A percentile compares a stretch with the other conserved stretches of the same genome.
Conservation (phyloP, 2,329 filamentous ascomycete species). For the Exophiala sideris region DNA sequence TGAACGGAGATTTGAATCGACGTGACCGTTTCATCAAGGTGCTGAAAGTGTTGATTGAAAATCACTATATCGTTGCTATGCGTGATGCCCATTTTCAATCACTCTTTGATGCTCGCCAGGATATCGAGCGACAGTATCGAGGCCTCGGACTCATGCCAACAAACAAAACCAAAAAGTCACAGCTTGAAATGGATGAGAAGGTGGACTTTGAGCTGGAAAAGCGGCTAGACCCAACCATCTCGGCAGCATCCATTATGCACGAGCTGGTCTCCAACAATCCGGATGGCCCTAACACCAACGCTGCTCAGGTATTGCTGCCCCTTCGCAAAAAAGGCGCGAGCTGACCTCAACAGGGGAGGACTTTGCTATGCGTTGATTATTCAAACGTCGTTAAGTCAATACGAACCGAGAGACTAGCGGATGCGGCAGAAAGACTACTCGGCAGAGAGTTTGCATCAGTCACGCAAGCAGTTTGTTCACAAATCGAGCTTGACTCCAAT, state of each 20-base stretch:
- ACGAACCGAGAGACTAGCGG: slow-evolving; percentile 17
- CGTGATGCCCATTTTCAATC: slow-evolving; percentile 47
- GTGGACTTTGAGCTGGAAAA: slow-evolving; percentile 53
- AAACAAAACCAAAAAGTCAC: slow-evolving; percentile 61
- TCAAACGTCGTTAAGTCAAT: slow-evolving; percentile 14
- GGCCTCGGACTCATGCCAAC: slow-evolving; percentile 50
- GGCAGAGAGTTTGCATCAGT: slow-evolving; percentile 12
- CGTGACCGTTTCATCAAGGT: slow-evolving; percentile 5
- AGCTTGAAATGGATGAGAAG: slow-evolving; percentile 58
- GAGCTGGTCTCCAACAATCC: slow-evolving; percentile 4
- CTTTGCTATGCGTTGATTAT: slow-evolving; percentile 18
- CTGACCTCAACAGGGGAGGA: slow-evolving; percentile 13
- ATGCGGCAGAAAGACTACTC: slow-evolving; percentile 12
- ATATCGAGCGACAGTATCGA: slow-evolving; percentile 61
- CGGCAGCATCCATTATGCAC: slow-evolving; percentile 5
- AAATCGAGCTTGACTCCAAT: slow-evolving; percentile 41
- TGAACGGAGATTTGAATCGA: background rate
- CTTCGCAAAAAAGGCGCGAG: background rate
- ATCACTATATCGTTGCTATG: slow-evolving; percentile 23
- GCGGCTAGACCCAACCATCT: slow-evolving; percentile 35
- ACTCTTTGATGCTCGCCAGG: slow-evolving; percentile 53
- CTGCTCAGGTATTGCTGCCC: slow-evolving; percentile 4
- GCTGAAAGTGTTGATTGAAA: slow-evolving; percentile 11
- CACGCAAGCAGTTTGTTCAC: slow-evolving; percentile 33
- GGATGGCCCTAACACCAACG: background rate